phyloP scores from a whole-genome alignment of 305 asterid genomes.

The Coffea humblotiana region DNA sequence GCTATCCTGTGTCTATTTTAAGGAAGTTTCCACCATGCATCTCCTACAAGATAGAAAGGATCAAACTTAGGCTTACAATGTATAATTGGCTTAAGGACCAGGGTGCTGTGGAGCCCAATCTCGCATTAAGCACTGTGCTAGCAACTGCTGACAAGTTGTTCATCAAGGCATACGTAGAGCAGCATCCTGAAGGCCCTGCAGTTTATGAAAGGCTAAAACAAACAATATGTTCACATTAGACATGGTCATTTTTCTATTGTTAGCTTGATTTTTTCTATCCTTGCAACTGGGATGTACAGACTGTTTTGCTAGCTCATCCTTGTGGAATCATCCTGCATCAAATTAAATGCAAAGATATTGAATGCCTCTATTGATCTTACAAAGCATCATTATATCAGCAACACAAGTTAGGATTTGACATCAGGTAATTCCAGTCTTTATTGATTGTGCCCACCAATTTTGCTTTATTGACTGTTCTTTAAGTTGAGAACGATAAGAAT shows the following conservation, averaged over 20 bases:
- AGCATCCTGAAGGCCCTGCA: conserved; percentile 57
- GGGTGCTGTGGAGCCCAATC: conserved; percentile 36
- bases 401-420: conserved; percentile 1
- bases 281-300: neutral
- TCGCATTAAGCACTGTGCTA: conserved; percentile 69
- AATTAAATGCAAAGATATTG: neutral
- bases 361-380: neutral
- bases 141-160: conserved; percentile 52
- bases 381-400: neutral
- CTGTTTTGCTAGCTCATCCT: conserved; percentile 1
- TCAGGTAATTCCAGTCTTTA: neutral
- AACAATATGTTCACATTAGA: conserved; percentile 25
- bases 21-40: conserved; percentile 47
- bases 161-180: conserved; percentile 41
- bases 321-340: neutral
- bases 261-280: neutral
- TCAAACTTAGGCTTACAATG: conserved; percentile 57
- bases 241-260: neutral
- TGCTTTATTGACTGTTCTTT: neutral
- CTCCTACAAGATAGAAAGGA: conserved; percentile 53
- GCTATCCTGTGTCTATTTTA: conserved; percentile 49
- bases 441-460: neutral
- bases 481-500: neutral
- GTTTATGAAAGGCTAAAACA: conserved; percentile 56
- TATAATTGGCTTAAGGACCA: conserved; percentile 65